Evolutionary conservation across 495 filamentous ascomycete species (phyloP).

Genomic region (Rhypophila decipiens): DNA sequence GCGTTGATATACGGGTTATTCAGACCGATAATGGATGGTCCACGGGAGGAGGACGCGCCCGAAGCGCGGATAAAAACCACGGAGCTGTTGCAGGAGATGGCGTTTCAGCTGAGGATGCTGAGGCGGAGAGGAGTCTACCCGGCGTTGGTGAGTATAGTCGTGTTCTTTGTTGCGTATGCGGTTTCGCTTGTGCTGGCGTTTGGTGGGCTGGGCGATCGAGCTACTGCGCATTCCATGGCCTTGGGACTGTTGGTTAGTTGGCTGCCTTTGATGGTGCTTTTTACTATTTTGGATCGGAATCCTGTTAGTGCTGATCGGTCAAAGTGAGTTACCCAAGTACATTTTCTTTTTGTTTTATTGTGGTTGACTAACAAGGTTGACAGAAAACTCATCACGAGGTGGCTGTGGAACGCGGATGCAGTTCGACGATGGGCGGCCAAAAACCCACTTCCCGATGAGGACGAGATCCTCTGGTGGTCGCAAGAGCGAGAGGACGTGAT

Average conservation of each 20-base stretch:
- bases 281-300: constrained; percentile 44
- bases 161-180: constrained; percentile 26
- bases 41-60: neutral
- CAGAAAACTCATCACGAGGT: neutral
- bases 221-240: constrained; percentile 40
- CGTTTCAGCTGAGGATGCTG: constrained; percentile 8
- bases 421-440: constrained; percentile 1
- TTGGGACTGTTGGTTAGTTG: constrained; percentile 42
- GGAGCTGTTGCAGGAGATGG: constrained; percentile 8
- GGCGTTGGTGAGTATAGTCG: constrained; percentile 2
- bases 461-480: neutral
- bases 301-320: constrained; percentile 32
- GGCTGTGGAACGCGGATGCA: constrained; percentile 12
- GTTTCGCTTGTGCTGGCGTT: constrained; percentile 42
- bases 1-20: constrained; percentile 11
- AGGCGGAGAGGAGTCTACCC: constrained; percentile 9
- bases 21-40: constrained; percentile 2
- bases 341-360: neutral
- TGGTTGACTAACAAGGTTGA: no score
- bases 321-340: constrained; percentile 14
- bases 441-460: neutral
- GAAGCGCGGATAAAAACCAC: neutral
- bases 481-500: neutral
- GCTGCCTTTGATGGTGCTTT: constrained; percentile 42
- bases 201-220: constrained; percentile 28